Conservation (phyloP, 257 asterid genomes). For the Vinca minor region DNA sequence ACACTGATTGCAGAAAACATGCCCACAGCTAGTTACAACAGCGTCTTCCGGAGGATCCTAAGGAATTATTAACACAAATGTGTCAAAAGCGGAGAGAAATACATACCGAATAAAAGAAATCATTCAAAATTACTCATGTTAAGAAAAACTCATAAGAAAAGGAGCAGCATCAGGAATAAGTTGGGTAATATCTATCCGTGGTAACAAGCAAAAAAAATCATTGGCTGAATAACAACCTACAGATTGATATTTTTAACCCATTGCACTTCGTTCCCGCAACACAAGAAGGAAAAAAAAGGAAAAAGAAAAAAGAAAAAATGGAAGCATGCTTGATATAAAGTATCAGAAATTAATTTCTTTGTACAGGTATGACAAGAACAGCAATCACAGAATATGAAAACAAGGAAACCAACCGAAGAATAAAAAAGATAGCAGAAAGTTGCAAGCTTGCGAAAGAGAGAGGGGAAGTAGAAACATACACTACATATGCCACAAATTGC, state of each 20-base stretch:
- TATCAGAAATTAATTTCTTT: too few relatives aligned
- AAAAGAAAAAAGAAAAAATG: too few relatives aligned
- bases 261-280: too few relatives aligned
- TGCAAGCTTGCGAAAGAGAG: neutral
- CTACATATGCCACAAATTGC: constrained; percentile 88
- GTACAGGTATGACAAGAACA: too few relatives aligned
- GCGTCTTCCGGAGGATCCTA: constrained; percentile 99
- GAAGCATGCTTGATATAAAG: too few relatives aligned
- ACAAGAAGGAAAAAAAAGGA: too few relatives aligned
- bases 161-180: neutral
- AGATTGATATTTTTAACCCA: too few relatives aligned
- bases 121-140: neutral
- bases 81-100: constrained; percentile 1
- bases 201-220: too few relatives aligned
- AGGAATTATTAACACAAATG: constrained; percentile 13
- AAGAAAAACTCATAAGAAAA: neutral
- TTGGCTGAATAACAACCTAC: too few relatives aligned
- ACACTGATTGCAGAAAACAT: constrained; percentile 92
- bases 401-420: neutral
- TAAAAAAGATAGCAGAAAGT: neutral
- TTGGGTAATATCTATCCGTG: too few relatives aligned
- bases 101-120: neutral
- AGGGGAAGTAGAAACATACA: constrained; percentile 40
- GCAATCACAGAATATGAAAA: neutral
- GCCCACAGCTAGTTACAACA: constrained; percentile 82